Conservation (phyloP, 805 yeast genomes). For the Torulaspora indica region DNA sequence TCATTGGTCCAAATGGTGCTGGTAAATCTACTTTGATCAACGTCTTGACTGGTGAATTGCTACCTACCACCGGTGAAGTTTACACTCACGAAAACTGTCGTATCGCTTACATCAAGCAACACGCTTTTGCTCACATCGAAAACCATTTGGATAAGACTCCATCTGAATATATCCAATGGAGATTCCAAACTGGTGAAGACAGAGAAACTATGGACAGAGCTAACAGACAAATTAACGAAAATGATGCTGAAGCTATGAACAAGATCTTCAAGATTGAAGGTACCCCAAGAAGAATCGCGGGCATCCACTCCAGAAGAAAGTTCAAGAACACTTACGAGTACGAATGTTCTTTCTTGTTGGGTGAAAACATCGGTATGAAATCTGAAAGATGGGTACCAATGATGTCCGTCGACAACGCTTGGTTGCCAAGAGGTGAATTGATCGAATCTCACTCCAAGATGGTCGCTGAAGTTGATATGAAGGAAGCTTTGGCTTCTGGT, state of each 20-base stretch:
- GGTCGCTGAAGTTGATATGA: conserved; percentile 99
- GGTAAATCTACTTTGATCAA: conserved; percentile 99
- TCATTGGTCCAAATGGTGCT: conserved; percentile 99
- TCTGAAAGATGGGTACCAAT: conserved; percentile 99
- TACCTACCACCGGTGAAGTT: conserved; percentile 98
- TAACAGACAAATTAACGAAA: conserved; percentile 95
- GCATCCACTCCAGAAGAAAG: conserved; percentile 95
- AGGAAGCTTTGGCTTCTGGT: conserved; percentile 99
- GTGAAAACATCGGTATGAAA: conserved; percentile 99
- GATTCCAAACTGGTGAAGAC: conserved; percentile 99
- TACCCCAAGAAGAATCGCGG: conserved; percentile 94
- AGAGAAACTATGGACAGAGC: conserved; percentile 99
- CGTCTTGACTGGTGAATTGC: conserved; percentile 98
- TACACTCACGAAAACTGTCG: conserved; percentile 99
- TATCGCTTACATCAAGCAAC: conserved; percentile 99
- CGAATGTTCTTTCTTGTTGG: conserved; percentile 95
- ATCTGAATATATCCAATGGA: conserved; percentile 99
- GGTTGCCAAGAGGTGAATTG: conserved; percentile 99
- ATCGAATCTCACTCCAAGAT: conserved; percentile 96
- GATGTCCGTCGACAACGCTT: conserved; percentile 99
- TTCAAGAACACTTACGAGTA: conserved; percentile 99
- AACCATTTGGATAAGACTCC: conserved; percentile 99
- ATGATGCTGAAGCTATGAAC: conserved; percentile 98
- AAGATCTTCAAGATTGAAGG: conserved; percentile 99
- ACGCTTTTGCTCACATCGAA: conserved; percentile 99